These are phyloP conservation scores for Tulasnella sp. DNA, from an alignment of 768 basidiomycete species.

Conservation along the genomic window DNA sequence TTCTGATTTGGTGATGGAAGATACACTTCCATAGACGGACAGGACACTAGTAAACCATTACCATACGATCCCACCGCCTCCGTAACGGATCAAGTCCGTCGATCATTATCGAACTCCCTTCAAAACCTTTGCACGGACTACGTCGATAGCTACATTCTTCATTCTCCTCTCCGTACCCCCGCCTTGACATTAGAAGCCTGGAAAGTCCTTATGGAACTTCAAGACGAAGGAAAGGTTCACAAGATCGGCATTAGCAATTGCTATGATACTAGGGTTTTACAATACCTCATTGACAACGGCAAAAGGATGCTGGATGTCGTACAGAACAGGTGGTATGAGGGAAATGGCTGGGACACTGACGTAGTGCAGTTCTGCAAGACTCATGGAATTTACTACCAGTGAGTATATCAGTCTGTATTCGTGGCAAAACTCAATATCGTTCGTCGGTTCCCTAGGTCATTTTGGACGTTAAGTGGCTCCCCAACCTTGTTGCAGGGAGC, in stretches of 20 bases:
- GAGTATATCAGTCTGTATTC: conserved; percentile 28
- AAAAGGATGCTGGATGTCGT: conserved; percentile 60
- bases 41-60: conserved; percentile 63
- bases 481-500: conserved; percentile 57
- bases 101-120: conserved; percentile 63
- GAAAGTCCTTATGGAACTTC: conserved; percentile 55
- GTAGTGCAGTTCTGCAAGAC: conserved; percentile 63
- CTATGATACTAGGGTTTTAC: conserved; percentile 59
- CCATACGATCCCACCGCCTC: conserved; percentile 62
- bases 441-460: conserved; percentile 53
- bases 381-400: conserved; percentile 72
- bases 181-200: conserved; percentile 67
- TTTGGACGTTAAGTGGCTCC: conserved; percentile 84
- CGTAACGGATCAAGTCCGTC: conserved; percentile 56
- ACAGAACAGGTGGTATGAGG: conserved; percentile 82
- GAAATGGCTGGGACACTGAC: conserved; percentile 67
- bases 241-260: conserved; percentile 74
- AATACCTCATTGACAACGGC: conserved; percentile 50
- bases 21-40: conserved; percentile 70
- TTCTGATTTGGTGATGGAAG: conserved; percentile 40
- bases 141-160: conserved; percentile 74
- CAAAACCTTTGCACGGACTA: conserved; percentile 66
- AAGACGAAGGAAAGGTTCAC: conserved; percentile 58
- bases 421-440: background rate
- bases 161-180: conserved; percentile 62